phyloP scores from a whole-genome alignment of 805 yeast genomes.

The Candida sithepensis region DNA sequence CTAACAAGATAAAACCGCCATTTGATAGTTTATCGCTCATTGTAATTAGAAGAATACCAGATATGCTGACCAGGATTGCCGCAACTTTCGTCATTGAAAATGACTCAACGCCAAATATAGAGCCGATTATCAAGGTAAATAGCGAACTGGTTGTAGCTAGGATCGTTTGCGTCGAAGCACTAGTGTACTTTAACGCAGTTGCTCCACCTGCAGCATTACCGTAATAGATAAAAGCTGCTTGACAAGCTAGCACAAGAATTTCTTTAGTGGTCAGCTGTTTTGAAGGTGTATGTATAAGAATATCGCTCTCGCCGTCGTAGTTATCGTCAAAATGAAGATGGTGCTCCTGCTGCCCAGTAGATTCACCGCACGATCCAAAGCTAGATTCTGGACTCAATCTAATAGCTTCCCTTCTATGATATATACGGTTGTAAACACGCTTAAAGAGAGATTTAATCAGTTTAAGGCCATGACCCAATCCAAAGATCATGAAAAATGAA shows the following conservation, averaged over 20 bases:
- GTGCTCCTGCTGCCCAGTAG: background rate
- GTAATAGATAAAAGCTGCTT: conserved; percentile 40
- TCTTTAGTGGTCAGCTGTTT: conserved; percentile 25
- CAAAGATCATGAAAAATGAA: conserved; percentile 42
- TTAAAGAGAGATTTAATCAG: background rate
- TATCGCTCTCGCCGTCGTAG: conserved; percentile 3
- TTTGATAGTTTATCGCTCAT: conserved; percentile 22
- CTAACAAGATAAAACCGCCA: background rate
- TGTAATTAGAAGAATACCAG: conserved; percentile 46
- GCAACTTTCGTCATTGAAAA: conserved; percentile 39
- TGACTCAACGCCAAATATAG: conserved; percentile 36
- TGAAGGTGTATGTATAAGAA: conserved; percentile 21
- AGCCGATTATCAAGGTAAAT: conserved; percentile 46
- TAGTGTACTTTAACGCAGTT: conserved; percentile 43
- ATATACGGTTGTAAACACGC: conserved; percentile 2
- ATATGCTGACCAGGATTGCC: conserved; percentile 41
- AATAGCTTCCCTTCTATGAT: background rate
- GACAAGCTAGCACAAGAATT: conserved; percentile 34
- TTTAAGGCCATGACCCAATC: conserved; percentile 34
- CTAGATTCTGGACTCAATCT: background rate
- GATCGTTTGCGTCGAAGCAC: conserved; percentile 51
- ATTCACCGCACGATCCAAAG: conserved; percentile 9
- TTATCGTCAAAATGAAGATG: background rate
- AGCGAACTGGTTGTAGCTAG: conserved; percentile 49
- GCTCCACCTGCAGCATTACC: conserved; percentile 39